A percentile compares a stretch with the other conserved stretches of the same genome.
These are phyloP conservation scores for Camelina neglecta DNA, from an alignment of 345 rosid species.

Conservation along the genomic window DNA sequence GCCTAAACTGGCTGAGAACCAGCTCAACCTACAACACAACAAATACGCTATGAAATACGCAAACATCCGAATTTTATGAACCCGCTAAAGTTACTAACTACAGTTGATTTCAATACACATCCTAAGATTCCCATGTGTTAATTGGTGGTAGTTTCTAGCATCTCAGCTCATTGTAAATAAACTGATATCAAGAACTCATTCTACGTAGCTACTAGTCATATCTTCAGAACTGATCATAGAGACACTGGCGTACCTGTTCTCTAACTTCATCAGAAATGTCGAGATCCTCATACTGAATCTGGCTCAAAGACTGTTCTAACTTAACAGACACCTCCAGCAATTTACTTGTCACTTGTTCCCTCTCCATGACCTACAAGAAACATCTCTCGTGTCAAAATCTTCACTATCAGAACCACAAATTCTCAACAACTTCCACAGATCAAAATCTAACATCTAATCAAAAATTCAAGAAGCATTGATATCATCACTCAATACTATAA, in stretches of 20 bases:
- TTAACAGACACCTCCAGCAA: slow-evolving; percentile 67
- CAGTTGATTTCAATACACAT: not conserved
- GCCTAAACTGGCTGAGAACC: slow-evolving; percentile 80
- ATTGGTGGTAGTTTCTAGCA: no score
- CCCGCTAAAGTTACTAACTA: not conserved
- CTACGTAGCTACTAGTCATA: no score
- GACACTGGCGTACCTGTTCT: slow-evolving; percentile 66
- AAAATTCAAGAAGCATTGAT: slow-evolving; percentile 18
- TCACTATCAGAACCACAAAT: not conserved
- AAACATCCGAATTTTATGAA: not conserved
- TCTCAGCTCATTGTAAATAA: no score
- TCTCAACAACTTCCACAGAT: slow-evolving; percentile 12
- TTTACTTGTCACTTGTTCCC: slow-evolving; percentile 70
- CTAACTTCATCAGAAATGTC: slow-evolving; percentile 98
- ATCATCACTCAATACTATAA: slow-evolving; percentile 2
- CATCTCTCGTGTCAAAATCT: slow-evolving; percentile 18
- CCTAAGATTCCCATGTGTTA: not conserved
- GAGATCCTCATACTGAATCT: slow-evolving; percentile 67
- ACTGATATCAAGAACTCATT: not conserved
- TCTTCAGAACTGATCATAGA: no score
- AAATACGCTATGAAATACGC: slow-evolving; percentile 14
- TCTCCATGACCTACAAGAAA: slow-evolving; percentile 74
- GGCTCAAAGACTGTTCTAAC: slow-evolving; percentile 75
- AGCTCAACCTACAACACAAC: slow-evolving; percentile 72
- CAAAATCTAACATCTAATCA: slow-evolving; percentile 13